Conservation (phyloP, 1,284 basidiomycete species). For the Inonotus hispidus region DNA sequence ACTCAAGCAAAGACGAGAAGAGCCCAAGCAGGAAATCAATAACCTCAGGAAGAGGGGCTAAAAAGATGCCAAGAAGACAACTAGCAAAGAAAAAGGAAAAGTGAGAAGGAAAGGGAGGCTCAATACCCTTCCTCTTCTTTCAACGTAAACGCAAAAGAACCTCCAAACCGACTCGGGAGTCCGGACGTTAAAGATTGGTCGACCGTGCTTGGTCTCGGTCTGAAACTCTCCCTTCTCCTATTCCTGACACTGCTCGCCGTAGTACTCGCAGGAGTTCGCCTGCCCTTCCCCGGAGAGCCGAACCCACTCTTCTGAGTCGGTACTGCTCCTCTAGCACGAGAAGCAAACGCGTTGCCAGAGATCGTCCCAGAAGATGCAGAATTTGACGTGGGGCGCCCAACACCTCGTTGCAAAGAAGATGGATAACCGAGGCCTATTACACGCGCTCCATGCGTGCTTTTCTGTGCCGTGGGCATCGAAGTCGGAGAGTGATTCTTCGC, state of each 20-base stretch:
- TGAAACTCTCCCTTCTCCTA: slow-evolving; percentile 62
- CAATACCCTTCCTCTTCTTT: slow-evolving; percentile 35
- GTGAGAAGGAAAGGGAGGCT: not conserved
- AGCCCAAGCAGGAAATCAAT: not conserved
- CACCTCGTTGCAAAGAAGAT: not conserved
- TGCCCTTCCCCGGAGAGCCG: not conserved
- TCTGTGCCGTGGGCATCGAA: not conserved
- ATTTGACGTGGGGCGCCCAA: slow-evolving; percentile 1
- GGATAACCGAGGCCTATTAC: slow-evolving; percentile 8
- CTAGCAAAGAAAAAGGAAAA: not conserved
- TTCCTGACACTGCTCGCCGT: slow-evolving; percentile 1
- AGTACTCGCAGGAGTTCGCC: slow-evolving; percentile 20
- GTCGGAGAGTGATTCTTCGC: not conserved
- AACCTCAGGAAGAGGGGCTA: not conserved
- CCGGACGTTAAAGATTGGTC: slow-evolving; percentile 25
- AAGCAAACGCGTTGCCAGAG: not conserved
- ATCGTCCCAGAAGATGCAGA: not conserved
- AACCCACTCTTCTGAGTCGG: not conserved
- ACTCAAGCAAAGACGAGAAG: no score
- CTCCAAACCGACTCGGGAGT: slow-evolving; percentile 17
- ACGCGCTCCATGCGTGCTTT: not conserved
- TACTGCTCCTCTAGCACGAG: not conserved
- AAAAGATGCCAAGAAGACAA: not conserved
- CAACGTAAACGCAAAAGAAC: slow-evolving; percentile 24
- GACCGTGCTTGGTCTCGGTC: slow-evolving; percentile 62